Percentiles rank a stretch among this genome's conserved stretches.
Conservation (phyloP, 768 basidiomycete genomes). For the Suillus decipiens region DNA sequence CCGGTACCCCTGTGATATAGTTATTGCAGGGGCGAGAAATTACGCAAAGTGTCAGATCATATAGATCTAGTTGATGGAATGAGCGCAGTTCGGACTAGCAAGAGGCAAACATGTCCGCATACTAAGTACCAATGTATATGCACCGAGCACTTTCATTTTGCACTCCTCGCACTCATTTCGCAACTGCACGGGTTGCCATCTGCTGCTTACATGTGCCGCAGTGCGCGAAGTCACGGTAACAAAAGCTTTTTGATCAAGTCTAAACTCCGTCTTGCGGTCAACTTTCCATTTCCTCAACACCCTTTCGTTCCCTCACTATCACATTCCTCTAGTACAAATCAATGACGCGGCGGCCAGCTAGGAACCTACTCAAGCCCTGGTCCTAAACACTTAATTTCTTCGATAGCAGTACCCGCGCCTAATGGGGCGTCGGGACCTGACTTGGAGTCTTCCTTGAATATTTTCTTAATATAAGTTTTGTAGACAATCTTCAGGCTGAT, state of each 20-base stretch:
- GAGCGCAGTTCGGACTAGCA: too few species aligned
- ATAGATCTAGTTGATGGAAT: too few species aligned
- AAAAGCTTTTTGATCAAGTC: background rate
- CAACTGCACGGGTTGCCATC: background rate
- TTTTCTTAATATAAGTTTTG: too few species aligned
- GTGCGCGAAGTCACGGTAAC: background rate
- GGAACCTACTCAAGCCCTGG: too few species aligned
- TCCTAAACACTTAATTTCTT: background rate
- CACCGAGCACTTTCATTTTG: background rate
- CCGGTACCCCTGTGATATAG: too few species aligned
- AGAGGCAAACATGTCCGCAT: too few species aligned
- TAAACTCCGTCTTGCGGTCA: too few species aligned
- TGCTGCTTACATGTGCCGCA: background rate
- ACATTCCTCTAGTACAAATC: background rate
- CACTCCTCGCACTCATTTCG: background rate
- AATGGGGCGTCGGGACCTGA: background rate
- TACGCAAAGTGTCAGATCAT: too few species aligned
- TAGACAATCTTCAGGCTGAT: background rate
- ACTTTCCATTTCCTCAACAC: background rate
- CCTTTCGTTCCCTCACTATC: background rate
- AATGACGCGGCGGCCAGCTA: background rate
- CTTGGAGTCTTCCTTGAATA: background rate
- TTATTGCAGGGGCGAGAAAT: too few species aligned
- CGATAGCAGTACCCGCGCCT: background rate
- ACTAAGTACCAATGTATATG: too few species aligned